These are phyloP conservation scores for Hericium erinaceus DNA, from an alignment of 768 basidiomycete species.

Conservation along the genomic window DNA sequence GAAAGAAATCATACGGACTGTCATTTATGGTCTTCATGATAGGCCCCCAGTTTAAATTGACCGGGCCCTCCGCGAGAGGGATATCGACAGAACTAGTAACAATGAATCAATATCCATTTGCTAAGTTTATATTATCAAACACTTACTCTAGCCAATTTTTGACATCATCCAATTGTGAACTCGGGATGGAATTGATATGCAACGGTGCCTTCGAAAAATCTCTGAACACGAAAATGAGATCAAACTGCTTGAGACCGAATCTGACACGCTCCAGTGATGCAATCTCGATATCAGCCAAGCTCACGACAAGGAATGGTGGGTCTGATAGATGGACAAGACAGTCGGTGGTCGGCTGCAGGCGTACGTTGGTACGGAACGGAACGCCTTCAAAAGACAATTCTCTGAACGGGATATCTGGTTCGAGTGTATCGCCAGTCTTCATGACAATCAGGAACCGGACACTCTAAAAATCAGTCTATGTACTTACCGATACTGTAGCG, in stretches of 20 bases:
- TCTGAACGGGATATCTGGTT: conserved; percentile 94
- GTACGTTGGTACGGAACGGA: conserved; percentile 89
- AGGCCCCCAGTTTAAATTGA: conserved; percentile 95
- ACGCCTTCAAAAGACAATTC: conserved; percentile 97
- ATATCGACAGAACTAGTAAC: conserved; percentile 84
- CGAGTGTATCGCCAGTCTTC: conserved; percentile 75
- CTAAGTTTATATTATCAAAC: not conserved
- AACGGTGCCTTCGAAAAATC: conserved; percentile 89
- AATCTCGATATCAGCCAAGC: conserved; percentile 89
- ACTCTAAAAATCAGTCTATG: conserved; percentile 17
- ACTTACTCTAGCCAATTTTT: conserved; percentile 98
- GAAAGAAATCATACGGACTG: conserved; percentile 91
- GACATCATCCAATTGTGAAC: conserved; percentile 85
- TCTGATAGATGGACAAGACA: conserved; percentile 94
- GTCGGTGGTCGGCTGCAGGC: conserved; percentile 92
- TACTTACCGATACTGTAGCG: conserved; percentile 56
- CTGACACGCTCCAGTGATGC: conserved; percentile 96
- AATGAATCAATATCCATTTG: conserved; percentile 1
- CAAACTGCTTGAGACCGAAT: conserved; percentile 93
- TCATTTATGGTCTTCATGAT: conserved; percentile 99
- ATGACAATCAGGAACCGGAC: conserved; percentile 1
- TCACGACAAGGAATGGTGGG: conserved; percentile 92
- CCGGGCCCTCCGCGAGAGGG: conserved; percentile 87
- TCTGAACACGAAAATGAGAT: conserved; percentile 93
- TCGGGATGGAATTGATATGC: conserved; percentile 95